Evolutionary conservation across 352 stramenopile genomes (phyloP).

Genomic region (Phytophthora vignae): DNA sequence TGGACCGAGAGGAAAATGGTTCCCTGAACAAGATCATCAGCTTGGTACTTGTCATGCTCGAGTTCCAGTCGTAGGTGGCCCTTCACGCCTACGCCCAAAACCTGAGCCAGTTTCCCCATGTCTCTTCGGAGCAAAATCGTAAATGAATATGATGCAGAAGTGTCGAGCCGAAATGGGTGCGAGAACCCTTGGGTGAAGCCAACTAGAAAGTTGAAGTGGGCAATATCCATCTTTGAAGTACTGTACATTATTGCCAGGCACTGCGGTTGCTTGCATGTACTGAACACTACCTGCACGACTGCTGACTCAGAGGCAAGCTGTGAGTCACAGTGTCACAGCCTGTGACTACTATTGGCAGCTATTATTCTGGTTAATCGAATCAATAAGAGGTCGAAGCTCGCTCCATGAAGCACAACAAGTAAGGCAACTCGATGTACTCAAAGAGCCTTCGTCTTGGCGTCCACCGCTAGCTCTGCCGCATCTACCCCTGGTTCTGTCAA

Average conservation of each 20-base stretch:
- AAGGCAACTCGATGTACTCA: not conserved
- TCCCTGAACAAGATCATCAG: conserved; percentile 27
- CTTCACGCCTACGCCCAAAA: conserved; percentile 30
- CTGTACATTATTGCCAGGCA: too few species aligned
- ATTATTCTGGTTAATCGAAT: too few species aligned
- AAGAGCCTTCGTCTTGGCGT: conserved; percentile 21
- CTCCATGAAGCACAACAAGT: not conserved
- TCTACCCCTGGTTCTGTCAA: conserved; percentile 4
- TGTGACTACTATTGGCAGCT: too few species aligned
- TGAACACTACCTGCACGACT: too few species aligned
- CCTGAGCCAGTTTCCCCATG: conserved; percentile 26
- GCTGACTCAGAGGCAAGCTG: too few species aligned
- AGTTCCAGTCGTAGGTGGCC: conserved; percentile 19
- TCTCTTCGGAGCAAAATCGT: not conserved
- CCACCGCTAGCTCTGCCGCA: conserved; percentile 4
- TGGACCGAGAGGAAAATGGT: conserved; percentile 17
- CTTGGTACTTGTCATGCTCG: conserved; percentile 18
- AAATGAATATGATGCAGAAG: conserved; percentile 4
- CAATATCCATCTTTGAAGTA: not conserved
- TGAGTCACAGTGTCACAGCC: too few species aligned
- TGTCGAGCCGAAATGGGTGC: not conserved
- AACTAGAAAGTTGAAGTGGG: not conserved
- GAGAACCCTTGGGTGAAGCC: not conserved
- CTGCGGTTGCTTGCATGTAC: too few species aligned
- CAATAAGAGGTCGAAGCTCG: too few species aligned